Evolutionary conservation across 257 asterid species (phyloP).

Genomic region (Primulina eburnea): DNA sequence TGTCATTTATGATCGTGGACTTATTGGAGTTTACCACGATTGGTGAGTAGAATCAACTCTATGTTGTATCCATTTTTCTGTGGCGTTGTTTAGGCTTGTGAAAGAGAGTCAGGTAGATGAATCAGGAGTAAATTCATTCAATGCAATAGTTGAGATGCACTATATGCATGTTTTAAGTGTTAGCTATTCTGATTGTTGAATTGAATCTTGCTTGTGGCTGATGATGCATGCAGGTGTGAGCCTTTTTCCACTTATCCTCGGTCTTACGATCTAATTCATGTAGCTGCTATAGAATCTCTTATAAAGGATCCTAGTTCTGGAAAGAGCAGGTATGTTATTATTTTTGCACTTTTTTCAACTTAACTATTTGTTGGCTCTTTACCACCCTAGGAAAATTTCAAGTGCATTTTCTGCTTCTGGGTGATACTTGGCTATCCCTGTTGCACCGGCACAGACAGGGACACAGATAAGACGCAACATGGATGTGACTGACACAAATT

Average conservation of each 20-base stretch:
- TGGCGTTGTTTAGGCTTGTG: neutral
- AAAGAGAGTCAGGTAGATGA: neutral
- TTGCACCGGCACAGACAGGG: neutral
- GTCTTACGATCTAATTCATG: slow-evolving; percentile 91
- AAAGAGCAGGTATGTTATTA: slow-evolving; percentile 54
- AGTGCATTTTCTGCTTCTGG: neutral
- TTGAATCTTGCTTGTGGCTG: slow-evolving; percentile 23
- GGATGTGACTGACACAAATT: neutral
- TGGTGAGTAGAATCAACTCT: slow-evolving; percentile 53
- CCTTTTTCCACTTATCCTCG: slow-evolving; percentile 99
- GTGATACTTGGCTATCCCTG: neutral
- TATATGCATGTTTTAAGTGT: slow-evolving; percentile 7
- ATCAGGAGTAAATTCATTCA: neutral
- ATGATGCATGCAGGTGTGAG: slow-evolving; percentile 75
- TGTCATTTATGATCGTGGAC: slow-evolving; percentile 91
- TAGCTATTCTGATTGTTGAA: slow-evolving; percentile 6
- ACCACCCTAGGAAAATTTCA: neutral
- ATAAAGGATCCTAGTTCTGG: slow-evolving; percentile 61
- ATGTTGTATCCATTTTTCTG: neutral
- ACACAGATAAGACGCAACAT: neutral
- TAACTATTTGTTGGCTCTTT: neutral
- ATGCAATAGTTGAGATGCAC: neutral
- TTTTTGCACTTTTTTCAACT: slow-evolving; percentile 1
- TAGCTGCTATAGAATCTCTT: slow-evolving; percentile 70
- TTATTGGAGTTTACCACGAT: slow-evolving; percentile 86